Base-by-base conservation (phyloP, 179 eudicot species). In the Beta corolliflora region DNA sequence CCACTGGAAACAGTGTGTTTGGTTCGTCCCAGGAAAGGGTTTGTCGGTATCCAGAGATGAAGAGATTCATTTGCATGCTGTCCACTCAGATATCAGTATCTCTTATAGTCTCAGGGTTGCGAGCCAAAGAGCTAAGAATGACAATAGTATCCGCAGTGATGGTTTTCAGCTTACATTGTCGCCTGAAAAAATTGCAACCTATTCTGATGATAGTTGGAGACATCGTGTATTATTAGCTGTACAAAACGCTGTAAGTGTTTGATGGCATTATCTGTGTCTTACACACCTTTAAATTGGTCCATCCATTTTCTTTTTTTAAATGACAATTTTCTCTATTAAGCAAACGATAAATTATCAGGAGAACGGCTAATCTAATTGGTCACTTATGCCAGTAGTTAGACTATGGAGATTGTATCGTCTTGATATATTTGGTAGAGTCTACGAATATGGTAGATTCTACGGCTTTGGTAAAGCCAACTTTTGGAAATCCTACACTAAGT, bases 1-100 rank as follows among this genome's bases (percentile, higher is more conserved):
- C 84, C 98, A 94, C 71, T 94, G 98, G 98, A 94, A 94, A 83
- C 98, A 94, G 79, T 91, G 92, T 84, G 92, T 90, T 52, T 91
- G 92, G 92, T 93, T 95, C 71, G 81, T 88, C 77, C 94, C 93
- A 72, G 89, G 88, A 54, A 83, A 84, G 76, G 97, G 97, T 52
- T 77, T 88, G 61, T 61, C 83, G 2, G 84, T 95, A 68, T 84
- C 88, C 60, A 91, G 88, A 81, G 92, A 85, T 73, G 90, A 93
- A 84, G 85, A 89, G 74, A 81, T 95, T 76, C 87, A 81, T 56
- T 85, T 93, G 59, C 87, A 77, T 84, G 98, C 97, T 79, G 68
- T 66, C 76, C 98, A 95, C 85, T 86, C 87, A 56, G 95, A 91
- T 68, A 93, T 87, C 72, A 92, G 87, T 80, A 81, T 92, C 80